phyloP scores from a whole-genome alignment of 2,329 filamentous ascomycete species.

The Ophiostoma fasciatum region DNA sequence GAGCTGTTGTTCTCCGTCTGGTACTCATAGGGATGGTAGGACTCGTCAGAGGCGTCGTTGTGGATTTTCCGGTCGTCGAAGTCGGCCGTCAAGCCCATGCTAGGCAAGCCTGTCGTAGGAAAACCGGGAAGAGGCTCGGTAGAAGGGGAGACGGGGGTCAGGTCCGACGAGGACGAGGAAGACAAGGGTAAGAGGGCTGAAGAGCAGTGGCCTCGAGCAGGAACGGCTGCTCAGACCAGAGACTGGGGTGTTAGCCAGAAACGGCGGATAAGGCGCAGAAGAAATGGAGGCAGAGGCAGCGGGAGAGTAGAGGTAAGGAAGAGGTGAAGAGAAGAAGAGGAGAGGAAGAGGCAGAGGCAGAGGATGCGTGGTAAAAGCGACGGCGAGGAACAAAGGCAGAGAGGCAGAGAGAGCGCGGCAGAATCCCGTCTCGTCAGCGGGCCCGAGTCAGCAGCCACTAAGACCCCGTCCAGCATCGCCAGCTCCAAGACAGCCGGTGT shows the following conservation, averaged over 20 bases:
- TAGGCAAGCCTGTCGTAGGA: conserved; percentile 37
- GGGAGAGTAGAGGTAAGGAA: not conserved
- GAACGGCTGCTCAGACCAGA: too few species aligned
- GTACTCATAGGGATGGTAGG: conserved; percentile 66
- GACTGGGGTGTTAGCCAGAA: too few species aligned
- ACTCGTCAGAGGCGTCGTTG: conserved; percentile 42
- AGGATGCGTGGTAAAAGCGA: too few species aligned
- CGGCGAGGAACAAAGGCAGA: not conserved
- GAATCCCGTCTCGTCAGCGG: too few species aligned
- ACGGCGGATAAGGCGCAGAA: too few species aligned
- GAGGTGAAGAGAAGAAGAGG: not conserved
- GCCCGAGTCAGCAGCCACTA: too few species aligned
- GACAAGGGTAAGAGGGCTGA: too few species aligned
- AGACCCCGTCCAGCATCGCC: too few species aligned
- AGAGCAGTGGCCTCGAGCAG: too few species aligned
- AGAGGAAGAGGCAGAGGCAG: not conserved
- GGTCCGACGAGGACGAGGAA: too few species aligned
- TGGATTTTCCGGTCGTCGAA: conserved; percentile 55
- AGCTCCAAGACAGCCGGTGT: too few species aligned
- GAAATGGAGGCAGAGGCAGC: not conserved
- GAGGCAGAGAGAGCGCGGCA: not conserved
- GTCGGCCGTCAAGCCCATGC: conserved; percentile 51
- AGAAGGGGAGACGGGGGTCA: not conserved
- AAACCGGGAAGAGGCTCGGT: not conserved
- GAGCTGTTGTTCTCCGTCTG: conserved; percentile 71